Evolutionary conservation across 441 rosid species (phyloP).

Genomic region (Adansonia gregorii): DNA sequence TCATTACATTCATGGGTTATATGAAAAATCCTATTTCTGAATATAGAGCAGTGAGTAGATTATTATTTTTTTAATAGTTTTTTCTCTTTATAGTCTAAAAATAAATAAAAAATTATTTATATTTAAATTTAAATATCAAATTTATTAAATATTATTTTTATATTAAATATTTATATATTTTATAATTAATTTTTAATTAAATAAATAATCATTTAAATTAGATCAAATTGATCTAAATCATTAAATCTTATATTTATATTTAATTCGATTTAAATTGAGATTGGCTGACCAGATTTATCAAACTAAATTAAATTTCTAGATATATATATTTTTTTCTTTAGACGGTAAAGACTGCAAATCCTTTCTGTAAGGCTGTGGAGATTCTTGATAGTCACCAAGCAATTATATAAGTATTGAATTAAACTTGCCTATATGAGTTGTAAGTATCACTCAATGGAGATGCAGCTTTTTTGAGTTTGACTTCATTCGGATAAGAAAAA

Average conservation of each 20-base stretch:
- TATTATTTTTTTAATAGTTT: neutral
- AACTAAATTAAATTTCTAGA: neutral
- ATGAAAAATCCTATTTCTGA: conserved; percentile 17
- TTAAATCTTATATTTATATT: no score
- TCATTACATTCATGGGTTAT: neutral
- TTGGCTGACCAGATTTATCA: neutral
- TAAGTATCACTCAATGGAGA: neutral
- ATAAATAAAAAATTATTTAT: no score
- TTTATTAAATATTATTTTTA: no score
- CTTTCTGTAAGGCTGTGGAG: neutral
- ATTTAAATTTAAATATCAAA: no score
- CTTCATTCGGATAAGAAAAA: neutral
- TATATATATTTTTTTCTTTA: neutral
- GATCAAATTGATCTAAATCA: no score
- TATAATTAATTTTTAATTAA: no score
- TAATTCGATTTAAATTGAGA: no score
- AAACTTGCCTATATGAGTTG: neutral
- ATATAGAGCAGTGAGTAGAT: neutral
- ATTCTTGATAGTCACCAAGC: conserved; percentile 3
- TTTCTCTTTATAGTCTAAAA: no score
- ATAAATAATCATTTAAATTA: no score
- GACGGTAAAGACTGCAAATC: neutral
- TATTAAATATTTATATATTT: no score
- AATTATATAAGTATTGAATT: neutral
- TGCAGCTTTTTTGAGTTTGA: conserved; percentile 19